These are phyloP conservation scores for Porcisia deanei DNA, from an alignment of 208 protist genomes.

Conservation along the genomic window DNA sequence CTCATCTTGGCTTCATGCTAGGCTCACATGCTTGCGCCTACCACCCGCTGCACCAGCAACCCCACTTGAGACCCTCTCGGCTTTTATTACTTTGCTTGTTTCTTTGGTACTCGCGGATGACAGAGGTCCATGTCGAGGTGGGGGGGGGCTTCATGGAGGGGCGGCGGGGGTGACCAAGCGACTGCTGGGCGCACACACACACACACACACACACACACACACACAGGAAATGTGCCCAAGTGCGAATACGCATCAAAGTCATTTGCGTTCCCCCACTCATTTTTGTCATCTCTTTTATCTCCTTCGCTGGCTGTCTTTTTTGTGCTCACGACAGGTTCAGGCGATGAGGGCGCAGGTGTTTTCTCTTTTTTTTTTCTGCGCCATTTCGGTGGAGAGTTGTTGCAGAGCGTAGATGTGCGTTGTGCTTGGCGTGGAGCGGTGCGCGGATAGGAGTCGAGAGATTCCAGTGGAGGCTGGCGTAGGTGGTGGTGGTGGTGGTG, in stretches of 20 bases:
- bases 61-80: too few relatives aligned
- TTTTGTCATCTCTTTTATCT: not conserved
- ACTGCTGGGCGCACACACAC: not conserved
- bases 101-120: not conserved
- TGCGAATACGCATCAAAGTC: too few relatives aligned
- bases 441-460: not conserved
- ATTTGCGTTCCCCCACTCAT: slow-evolving; percentile 5
- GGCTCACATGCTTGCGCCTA: not conserved
- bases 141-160: too few relatives aligned
- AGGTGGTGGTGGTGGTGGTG: not conserved
- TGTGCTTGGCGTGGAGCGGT: not conserved
- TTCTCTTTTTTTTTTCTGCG: not conserved
- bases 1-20: not conserved
- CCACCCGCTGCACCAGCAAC: too few relatives aligned
- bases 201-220: not conserved
- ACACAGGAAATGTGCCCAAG: not conserved
- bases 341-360: not conserved
- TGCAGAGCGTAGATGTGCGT: not conserved
- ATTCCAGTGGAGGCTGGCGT: not conserved
- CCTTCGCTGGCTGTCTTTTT: not conserved
- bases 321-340: not conserved
- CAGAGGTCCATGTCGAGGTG: not conserved
- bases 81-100: not conserved
- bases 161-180: not conserved
- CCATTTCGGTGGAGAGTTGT: not conserved